Base-by-base conservation (phyloP, 495 filamentous ascomycete species). In the Hyaloscypha finlandica region DNA sequence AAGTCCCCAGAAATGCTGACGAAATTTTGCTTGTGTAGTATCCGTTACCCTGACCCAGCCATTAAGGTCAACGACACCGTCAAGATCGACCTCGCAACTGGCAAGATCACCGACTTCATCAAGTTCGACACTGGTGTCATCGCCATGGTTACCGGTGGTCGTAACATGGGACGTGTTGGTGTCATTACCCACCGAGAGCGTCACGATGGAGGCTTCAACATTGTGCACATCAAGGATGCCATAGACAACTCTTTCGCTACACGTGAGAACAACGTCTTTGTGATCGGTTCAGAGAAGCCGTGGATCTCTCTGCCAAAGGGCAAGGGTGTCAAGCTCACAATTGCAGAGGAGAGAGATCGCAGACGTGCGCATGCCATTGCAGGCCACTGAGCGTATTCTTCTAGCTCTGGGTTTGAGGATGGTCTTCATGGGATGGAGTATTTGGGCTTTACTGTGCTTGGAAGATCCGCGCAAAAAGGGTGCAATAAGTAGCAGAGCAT, bases 1-100 rank as follows among this genome's bases (percentile, higher is more conserved):
- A 65, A 31, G 59, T 62, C 63, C 63, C 59, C 63, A 71, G 55
- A 70, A 67, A 70, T 68, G 61, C 67, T 71, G 63, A 71, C 69
- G 45, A 69, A 68, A 74, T 59, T 66, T 58, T 62, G 42, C n/a
- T 30, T 63, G 37, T 63, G 37, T 77, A 97, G 94, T 80, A 97
- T 99, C 85, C 94, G 95, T 74, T 99, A 97, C 88, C 96, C 95
- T 66, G 95, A 99, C 82, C 95, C 96, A 33, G 78, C 87, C 67
- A 95, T 99, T 88, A 95, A 94, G 87, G 94, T 99, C 84, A 98
- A 98, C 87, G 96, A 99, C 86, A 97, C 95, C 67, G 93, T 99
- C 82, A 99, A 99, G 90, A 93, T 99, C 74, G 92, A 98, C 74
- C 86, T 98, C 58, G 85, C 92, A 73, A 95, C 94, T 62, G 95